Evolutionary conservation across 2,329 filamentous ascomycete genomes (phyloP).

Genomic region (Ophiostoma quercus): DNA sequence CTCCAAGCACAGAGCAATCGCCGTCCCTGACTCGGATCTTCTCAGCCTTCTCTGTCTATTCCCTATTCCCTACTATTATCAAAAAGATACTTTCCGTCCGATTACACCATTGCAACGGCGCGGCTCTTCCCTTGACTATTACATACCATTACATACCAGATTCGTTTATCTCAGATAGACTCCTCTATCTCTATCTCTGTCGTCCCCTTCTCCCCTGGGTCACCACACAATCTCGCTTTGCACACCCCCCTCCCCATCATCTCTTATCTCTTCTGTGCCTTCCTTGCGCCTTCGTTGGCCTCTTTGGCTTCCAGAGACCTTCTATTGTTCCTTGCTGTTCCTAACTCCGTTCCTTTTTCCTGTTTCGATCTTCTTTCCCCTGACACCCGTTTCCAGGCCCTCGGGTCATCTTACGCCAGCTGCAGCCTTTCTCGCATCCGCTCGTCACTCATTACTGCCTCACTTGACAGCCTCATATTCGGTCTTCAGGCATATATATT

Average conservation of each 20-base stretch:
- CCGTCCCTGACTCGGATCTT: not conserved
- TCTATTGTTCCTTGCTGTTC: constrained; percentile 17
- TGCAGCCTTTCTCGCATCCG: not conserved
- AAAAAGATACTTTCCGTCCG: not conserved
- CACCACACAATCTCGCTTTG: constrained; percentile 7
- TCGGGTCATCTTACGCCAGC: constrained; percentile 19
- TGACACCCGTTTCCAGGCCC: constrained; percentile 24
- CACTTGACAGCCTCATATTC: not conserved
- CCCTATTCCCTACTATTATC: not conserved
- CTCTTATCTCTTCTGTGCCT: constrained; percentile 19
- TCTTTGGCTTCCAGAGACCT: not conserved
- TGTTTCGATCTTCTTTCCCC: constrained; percentile 11
- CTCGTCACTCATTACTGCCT: not conserved
- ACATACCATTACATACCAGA: constrained; percentile 20
- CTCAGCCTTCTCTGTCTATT: not conserved
- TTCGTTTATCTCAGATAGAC: not conserved
- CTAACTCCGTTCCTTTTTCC: constrained; percentile 2
- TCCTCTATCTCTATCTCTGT: not conserved
- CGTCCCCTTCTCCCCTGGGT: not conserved
- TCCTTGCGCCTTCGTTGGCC: not conserved
- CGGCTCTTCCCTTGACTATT: constrained; percentile 25
- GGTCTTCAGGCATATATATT: not conserved
- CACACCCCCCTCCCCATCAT: constrained; percentile 20
- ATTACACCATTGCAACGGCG: constrained; percentile 12
- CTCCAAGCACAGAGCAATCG: constrained; percentile 22